Evolutionary conservation across 176 grass and related monocot species (phyloP), one percentile per base, ranked within the genome.

Genomic region (Avena sativa): DNA sequence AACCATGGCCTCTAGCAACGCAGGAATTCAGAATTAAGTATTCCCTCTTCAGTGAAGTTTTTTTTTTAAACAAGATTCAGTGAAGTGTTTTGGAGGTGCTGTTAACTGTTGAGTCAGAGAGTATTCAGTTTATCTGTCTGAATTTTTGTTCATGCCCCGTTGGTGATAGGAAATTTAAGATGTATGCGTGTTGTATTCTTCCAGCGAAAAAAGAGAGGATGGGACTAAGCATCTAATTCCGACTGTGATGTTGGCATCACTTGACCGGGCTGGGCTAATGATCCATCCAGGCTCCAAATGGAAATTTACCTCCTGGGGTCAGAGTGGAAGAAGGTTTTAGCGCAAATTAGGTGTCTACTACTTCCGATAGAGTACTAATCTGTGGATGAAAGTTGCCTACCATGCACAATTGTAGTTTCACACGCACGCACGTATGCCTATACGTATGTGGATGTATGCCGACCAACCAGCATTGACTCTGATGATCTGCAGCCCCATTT

Each of bases 391-490:
- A 0, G 76, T 62, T 90, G 76, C 5, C 25, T 58, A 26, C 48
- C 57, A 75, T 70, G 28, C 78, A 17, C 25, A 19, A 40, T 49
- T 48, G 17, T 4, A 17, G 58, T 81, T 66, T 47, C 68, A 57
- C 76, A 46, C 64, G 62, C 81, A 76, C 68, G 47, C 36, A 38
- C 36, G 36, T 80, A 75, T 30, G 75, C 58, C 13, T 49, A 59
- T 68, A 80, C 84, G 56, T 71, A 5, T 86, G 61, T 65, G 58
- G 4, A 25, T 51, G 14, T 59, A 70, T n/a, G 13, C 15, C 21
- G 86, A 88, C 90, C 82, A 57, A 91, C 84, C 62, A 26, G 49
- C 43, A 30, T 76, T 91, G 85, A 91, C 86, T 81, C 75, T 69
- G 51, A 61, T 81, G 38, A 40, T 4, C 76, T 70, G 76, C 49